These are phyloP conservation scores for Aspergillus sojae DNA, from an alignment of 2,329 filamentous ascomycete genomes.

Conservation along the genomic window DNA sequence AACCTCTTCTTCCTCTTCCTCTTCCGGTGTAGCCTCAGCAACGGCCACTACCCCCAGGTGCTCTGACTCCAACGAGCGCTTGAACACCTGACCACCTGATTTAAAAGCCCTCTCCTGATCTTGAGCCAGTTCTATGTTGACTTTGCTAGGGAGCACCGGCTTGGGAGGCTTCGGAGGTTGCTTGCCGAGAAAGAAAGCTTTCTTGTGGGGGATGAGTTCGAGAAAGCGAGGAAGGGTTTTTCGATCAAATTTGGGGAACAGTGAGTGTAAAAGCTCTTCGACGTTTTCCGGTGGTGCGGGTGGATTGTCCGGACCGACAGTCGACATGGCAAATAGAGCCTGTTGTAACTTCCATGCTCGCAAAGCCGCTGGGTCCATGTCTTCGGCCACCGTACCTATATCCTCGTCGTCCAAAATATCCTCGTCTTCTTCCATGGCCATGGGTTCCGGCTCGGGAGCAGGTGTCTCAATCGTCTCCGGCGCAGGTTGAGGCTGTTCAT, in stretches of 20 bases:
- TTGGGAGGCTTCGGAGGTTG: conserved; percentile 78
- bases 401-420: conserved; percentile 31
- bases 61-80: conserved; percentile 54
- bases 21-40: conserved; percentile 47
- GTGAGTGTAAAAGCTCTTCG: conserved; percentile 74
- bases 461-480: conserved; percentile 4
- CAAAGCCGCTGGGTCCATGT: conserved; percentile 46
- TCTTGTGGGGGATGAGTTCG: conserved; percentile 79
- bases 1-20: conserved; percentile 54
- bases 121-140: conserved; percentile 79
- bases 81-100: conserved; percentile 65
- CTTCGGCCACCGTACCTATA: conserved; percentile 32
- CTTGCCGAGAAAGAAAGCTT: conserved; percentile 76
- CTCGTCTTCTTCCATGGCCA: conserved; percentile 31
- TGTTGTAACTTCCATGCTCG: conserved; percentile 51
- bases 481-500: conserved; percentile 17
- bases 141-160: conserved; percentile 80
- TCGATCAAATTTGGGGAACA: conserved; percentile 80
- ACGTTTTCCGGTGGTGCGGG: conserved; percentile 72
- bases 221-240: conserved; percentile 77
- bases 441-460: conserved; percentile 17
- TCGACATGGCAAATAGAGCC: conserved; percentile 50
- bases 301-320: conserved; percentile 58
- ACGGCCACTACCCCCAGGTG: conserved; percentile 59
- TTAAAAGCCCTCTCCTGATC: conserved; percentile 88